These are phyloP conservation scores for Cyamopsis tetragonoloba DNA, from an alignment of 306 rosid species.

Conservation along the genomic window DNA sequence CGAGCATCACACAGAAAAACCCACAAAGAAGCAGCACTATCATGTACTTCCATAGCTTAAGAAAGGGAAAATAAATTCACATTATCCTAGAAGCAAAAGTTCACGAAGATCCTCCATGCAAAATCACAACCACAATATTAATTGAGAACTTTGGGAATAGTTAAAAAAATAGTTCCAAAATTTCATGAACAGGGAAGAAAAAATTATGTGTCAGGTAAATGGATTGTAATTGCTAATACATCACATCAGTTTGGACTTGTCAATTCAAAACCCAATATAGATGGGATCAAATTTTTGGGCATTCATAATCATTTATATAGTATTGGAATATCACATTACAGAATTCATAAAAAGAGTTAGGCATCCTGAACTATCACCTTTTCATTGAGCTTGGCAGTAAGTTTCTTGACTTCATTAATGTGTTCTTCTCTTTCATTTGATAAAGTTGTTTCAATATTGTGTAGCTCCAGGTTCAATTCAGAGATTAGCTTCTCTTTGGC, in stretches of 20 bases:
- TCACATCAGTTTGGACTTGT: background rate
- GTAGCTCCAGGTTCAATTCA: constrained; percentile 95
- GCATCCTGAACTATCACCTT: constrained; percentile 47
- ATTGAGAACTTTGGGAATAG: background rate
- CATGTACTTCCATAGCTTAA: constrained; percentile 10
- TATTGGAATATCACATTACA: constrained; percentile 16
- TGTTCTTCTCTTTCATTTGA: constrained; percentile 87
- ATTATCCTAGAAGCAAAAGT: background rate
- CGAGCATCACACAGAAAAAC: background rate
- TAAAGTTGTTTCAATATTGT: constrained; percentile 77
- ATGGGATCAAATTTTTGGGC: constrained; percentile 1
- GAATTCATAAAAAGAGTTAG: background rate
- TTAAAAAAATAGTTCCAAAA: background rate
- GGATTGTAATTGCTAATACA: constrained; percentile 13
- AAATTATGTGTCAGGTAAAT: background rate
- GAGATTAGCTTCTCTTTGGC: constrained; percentile 92
- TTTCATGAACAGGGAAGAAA: background rate
- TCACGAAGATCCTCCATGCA: constrained; percentile 3
- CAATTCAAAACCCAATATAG: constrained; percentile 10
- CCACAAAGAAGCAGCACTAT: constrained; percentile 4
- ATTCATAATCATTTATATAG: background rate
- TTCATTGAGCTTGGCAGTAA: constrained; percentile 74
- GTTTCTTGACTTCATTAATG: constrained; percentile 77
- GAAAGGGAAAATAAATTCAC: constrained; percentile 3
- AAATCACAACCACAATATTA: constrained; percentile 5